phyloP scores from a whole-genome alignment of 2,329 filamentous ascomycete genomes.

The Trichoderma atrobrunneum region DNA sequence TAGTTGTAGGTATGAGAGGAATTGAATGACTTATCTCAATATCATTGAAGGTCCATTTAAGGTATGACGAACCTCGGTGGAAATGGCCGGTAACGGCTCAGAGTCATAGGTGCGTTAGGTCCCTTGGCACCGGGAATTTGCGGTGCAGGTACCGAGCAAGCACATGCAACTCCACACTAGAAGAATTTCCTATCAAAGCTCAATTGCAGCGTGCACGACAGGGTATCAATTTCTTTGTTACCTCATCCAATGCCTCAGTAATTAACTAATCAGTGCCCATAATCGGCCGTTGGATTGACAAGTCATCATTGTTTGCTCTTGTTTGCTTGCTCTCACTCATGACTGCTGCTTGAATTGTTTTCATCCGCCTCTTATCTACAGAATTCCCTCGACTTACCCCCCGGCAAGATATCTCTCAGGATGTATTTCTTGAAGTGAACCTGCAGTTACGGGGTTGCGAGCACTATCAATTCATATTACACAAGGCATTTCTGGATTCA shows the following conservation, averaged over 20 bases:
- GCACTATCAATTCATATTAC: background rate
- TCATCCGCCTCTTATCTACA: background rate
- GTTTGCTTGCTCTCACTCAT: background rate
- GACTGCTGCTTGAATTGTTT: background rate
- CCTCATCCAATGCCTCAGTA: background rate
- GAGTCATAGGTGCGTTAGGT: background rate
- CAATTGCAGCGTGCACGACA: background rate
- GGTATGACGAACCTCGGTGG: background rate
- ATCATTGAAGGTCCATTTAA: background rate
- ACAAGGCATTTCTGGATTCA: background rate
- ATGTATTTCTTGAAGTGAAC: background rate
- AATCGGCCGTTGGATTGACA: background rate
- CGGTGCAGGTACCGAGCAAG: background rate
- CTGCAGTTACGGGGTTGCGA: background rate
- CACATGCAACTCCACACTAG: background rate
- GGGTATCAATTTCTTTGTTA: background rate
- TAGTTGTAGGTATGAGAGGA: background rate
- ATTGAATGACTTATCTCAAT: background rate
- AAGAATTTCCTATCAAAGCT: background rate
- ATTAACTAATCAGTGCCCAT: background rate
- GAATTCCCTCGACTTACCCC: background rate
- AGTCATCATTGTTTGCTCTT: background rate
- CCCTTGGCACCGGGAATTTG: background rate
- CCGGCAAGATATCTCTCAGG: background rate
- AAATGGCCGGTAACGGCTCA: conserved; percentile 4